A percentile compares a stretch with the other conserved stretches of the same genome.
Conservation (phyloP, 345 rosid species). For the Pugionium cornutum region DNA sequence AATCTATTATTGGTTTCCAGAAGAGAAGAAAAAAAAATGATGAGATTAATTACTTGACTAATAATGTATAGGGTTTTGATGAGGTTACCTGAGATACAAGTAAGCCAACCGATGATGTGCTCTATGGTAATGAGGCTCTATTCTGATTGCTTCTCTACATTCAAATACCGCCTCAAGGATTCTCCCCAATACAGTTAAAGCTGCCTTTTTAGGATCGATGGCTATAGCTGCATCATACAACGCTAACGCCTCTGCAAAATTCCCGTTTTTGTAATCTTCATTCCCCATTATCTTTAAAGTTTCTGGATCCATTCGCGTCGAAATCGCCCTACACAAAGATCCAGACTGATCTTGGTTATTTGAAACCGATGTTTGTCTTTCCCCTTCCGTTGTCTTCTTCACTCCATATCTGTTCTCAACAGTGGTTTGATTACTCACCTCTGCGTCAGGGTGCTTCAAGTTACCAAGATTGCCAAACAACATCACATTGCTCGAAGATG, state of each 20-base stretch:
- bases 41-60: constrained; percentile 4
- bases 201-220: constrained; percentile 80
- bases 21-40: too few relatives aligned
- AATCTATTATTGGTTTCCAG: constrained; percentile 49
- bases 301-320: constrained; percentile 94
- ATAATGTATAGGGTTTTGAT: constrained; percentile 21
- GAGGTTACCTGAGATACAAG: constrained; percentile 66
- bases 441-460: constrained; percentile 57
- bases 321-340: constrained; percentile 78
- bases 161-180: constrained; percentile 88
- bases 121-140: constrained; percentile 84
- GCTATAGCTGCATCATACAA: constrained; percentile 88
- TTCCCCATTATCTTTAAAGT: constrained; percentile 89
- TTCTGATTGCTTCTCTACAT: constrained; percentile 81
- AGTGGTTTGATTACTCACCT: constrained; percentile 43
- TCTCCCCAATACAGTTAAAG: constrained; percentile 79
- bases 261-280: constrained; percentile 92
- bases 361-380: constrained; percentile 35
- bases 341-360: constrained; percentile 35
- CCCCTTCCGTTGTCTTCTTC: constrained; percentile 45
- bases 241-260: constrained; percentile 76
- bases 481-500: constrained; percentile 85
- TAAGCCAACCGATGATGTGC: constrained; percentile 89
- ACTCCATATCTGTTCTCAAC: constrained; percentile 50
- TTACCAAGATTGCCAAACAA: constrained; percentile 76